A percentile compares a stretch with the other conserved stretches of the same genome.
These are phyloP conservation scores for Echinochloa phyllopogon DNA, from an alignment of 176 grass and related monocot species.

Conservation along the genomic window DNA sequence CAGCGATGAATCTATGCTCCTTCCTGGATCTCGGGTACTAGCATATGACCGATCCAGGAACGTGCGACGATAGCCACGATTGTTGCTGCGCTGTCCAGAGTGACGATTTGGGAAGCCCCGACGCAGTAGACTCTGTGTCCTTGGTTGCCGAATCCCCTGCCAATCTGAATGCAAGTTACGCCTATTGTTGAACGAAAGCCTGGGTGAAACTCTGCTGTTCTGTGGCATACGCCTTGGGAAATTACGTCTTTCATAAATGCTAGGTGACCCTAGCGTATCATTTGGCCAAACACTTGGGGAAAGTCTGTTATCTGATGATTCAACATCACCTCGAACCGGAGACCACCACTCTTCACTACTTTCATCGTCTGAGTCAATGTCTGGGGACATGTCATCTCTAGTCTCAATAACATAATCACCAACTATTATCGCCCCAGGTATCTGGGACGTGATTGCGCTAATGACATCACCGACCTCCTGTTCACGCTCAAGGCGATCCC, in stretches of 20 bases:
- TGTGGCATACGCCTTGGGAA: conserved; percentile 34
- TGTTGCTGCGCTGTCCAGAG: conserved; percentile 10
- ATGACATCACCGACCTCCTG: conserved; percentile 91
- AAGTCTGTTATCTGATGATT: conserved; percentile 44
- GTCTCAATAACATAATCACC: conserved; percentile 91
- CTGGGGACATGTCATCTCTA: conserved; percentile 53
- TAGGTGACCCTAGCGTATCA: conserved; percentile 49
- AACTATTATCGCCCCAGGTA: conserved; percentile 87
- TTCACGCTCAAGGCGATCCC: conserved; percentile 81
- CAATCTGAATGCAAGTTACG: conserved; percentile 57
- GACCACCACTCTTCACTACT: conserved; percentile 57
- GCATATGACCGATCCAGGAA: conserved; percentile 24
- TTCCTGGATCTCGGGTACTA: conserved; percentile 2
- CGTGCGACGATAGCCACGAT: conserved; percentile 13
- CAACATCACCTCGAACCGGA: conserved; percentile 38
- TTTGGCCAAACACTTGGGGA: conserved; percentile 36
- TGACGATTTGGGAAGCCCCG: conserved; percentile 34
- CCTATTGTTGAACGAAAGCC: conserved; percentile 35
- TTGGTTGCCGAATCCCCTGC: conserved; percentile 39
- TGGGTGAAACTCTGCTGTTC: conserved; percentile 31
- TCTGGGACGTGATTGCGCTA: conserved; percentile 86
- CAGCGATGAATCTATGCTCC: conserved; percentile 39
- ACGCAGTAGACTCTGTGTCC: conserved; percentile 26
- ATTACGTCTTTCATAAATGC: conserved; percentile 42
- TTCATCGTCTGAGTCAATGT: conserved; percentile 51